Percentiles rank a stretch among this genome's conserved stretches.
Conservation (phyloP, 441 rosid genomes). For the Erodium moschatum region DNA sequence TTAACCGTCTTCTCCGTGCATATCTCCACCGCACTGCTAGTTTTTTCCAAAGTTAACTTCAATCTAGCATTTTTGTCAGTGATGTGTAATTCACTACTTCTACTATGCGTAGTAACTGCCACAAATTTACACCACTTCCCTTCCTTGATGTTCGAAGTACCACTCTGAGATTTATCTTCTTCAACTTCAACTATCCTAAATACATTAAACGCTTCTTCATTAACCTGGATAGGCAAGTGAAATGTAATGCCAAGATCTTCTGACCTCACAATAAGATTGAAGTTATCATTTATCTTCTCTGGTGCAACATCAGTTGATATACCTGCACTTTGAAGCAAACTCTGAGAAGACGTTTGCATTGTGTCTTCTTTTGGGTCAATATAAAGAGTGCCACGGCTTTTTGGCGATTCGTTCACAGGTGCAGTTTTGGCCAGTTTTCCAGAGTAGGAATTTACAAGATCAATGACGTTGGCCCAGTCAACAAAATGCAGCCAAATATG, state of each 20-base stretch:
- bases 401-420: conserved; percentile 22
- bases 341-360: conserved; percentile 24
- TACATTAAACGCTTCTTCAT: conserved; percentile 27
- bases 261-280: conserved; percentile 37
- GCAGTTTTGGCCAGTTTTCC: conserved; percentile 31
- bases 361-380: conserved; percentile 25
- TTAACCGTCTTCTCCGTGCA: conserved; percentile 33
- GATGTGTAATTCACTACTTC: conserved; percentile 38
- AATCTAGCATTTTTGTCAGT: conserved; percentile 40
- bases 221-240: conserved; percentile 43
- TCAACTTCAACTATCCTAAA: conserved; percentile 31
- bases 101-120: conserved; percentile 39
- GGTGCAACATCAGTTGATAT: conserved; percentile 24
- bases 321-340: conserved; percentile 24
- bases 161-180: conserved; percentile 26
- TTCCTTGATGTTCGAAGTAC: conserved; percentile 22
- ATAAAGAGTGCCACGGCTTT: conserved; percentile 21
- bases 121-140: conserved; percentile 42
- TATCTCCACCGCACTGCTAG: conserved; percentile 34
- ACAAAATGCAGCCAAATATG: conserved; percentile 62
- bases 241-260: conserved; percentile 49
- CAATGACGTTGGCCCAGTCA: conserved; percentile 55
- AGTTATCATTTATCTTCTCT: conserved; percentile 24
- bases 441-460: conserved; percentile 33
- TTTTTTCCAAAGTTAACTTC: conserved; percentile 45